phyloP scores from a whole-genome alignment of 2,329 filamentous ascomycete genomes.

The Venturia nashicola region DNA sequence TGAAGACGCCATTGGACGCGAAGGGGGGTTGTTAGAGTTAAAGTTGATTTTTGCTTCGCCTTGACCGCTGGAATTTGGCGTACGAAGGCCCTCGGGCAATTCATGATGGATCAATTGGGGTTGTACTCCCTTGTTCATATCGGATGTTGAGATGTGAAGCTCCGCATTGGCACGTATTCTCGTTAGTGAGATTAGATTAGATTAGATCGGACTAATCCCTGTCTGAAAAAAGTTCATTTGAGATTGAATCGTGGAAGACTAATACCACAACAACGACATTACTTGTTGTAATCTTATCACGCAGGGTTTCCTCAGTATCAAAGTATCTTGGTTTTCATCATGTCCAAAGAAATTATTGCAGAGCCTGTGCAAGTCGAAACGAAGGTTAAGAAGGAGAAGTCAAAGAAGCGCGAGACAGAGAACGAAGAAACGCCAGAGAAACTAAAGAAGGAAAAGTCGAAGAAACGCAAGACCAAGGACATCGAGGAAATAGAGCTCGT shows the following conservation, averaged over 20 bases:
- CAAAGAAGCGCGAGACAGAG: constrained; percentile 6
- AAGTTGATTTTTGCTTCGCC: not conserved
- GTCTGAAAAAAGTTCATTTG: not conserved
- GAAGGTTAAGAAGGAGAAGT: not conserved
- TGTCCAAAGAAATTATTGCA: not conserved
- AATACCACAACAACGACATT: not conserved
- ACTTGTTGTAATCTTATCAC: not conserved
- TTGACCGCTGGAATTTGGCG: not conserved
- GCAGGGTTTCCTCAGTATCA: not conserved
- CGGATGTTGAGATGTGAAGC: not conserved
- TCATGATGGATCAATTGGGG: not conserved
- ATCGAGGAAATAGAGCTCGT: not conserved
- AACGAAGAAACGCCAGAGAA: not conserved
- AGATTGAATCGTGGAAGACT: too few species aligned
- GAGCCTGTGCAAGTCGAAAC: not conserved
- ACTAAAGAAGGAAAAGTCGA: constrained; percentile 7
- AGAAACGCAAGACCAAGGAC: constrained; percentile 8
- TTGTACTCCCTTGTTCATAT: not conserved
- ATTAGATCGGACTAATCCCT: not conserved
- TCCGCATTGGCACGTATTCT: not conserved
- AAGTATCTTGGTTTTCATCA: not conserved
- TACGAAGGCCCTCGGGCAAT: not conserved
- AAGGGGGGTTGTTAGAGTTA: not conserved
- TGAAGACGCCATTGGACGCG: not conserved
- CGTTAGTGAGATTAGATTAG: not conserved